These are phyloP conservation scores for Metschnikowia peoriensis DNA, from an alignment of 805 yeast species.

Conservation along the genomic window DNA sequence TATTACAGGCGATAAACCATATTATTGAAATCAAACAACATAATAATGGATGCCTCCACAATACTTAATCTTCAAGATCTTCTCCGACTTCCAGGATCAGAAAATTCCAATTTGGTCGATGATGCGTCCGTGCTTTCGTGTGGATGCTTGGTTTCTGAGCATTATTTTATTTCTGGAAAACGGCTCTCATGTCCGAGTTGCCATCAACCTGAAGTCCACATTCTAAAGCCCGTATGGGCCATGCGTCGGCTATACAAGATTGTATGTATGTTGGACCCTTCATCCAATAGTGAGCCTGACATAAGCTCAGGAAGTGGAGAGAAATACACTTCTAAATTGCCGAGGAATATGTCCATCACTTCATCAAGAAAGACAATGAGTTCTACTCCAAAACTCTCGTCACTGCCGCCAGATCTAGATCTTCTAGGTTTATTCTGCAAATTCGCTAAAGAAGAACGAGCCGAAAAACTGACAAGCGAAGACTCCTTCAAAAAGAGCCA, in stretches of 20 bases:
- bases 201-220: slow-evolving; percentile 15
- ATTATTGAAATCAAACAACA: too few relatives aligned
- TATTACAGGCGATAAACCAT: too few relatives aligned
- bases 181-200: slow-evolving; percentile 27
- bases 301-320: slow-evolving; percentile 9
- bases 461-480: background rate
- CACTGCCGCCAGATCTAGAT: slow-evolving; percentile 21
- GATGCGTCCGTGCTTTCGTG: slow-evolving; percentile 40
- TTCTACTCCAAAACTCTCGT: background rate
- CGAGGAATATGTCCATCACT: background rate
- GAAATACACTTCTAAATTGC: background rate
- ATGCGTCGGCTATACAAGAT: slow-evolving; percentile 32
- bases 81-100: slow-evolving; percentile 24
- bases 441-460: slow-evolving; percentile 37
- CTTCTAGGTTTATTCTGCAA: slow-evolving; percentile 37
- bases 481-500: background rate
- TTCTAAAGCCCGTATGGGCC: slow-evolving; percentile 31
- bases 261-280: slow-evolving; percentile 9
- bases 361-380: slow-evolving; percentile 10
- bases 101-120: slow-evolving; percentile 16
- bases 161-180: slow-evolving; percentile 17
- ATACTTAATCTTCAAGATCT: slow-evolving; percentile 26
- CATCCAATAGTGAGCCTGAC: background rate
- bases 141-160: slow-evolving; percentile 41
- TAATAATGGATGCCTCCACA: slow-evolving; percentile 13